Evolutionary conservation across 2,329 filamentous ascomycete species (phyloP).

Genomic region (Erysiphe pulchra): DNA sequence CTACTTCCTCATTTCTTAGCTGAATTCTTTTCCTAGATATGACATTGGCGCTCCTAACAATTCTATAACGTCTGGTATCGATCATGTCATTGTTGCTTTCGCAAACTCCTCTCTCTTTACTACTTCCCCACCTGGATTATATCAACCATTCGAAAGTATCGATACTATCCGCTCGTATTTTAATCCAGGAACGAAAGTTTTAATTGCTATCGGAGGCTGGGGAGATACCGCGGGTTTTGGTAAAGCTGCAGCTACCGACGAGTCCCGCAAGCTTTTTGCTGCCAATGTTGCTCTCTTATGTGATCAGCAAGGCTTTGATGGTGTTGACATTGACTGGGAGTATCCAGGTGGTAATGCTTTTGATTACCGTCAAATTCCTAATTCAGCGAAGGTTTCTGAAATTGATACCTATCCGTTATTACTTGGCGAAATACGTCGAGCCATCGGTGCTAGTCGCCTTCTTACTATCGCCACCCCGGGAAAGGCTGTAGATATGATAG

Average conservation of each 20-base stretch:
- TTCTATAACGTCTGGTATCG: constrained; percentile 4
- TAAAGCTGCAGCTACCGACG: constrained; percentile 23
- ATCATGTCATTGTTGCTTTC: constrained; percentile 6
- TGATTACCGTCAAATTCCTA: constrained; percentile 40
- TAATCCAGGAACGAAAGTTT: constrained; percentile 28
- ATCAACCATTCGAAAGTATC: constrained; percentile 5
- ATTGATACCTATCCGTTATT: constrained; percentile 37
- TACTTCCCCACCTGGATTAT: constrained; percentile 3
- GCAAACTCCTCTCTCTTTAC: constrained; percentile 5
- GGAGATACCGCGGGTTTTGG: constrained; percentile 40
- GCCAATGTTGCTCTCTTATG: constrained; percentile 38
- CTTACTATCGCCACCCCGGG: constrained; percentile 45
- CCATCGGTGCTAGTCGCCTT: constrained; percentile 28
- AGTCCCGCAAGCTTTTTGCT: constrained; percentile 30
- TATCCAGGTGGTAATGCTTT: constrained; percentile 32
- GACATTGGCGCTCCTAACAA: constrained; percentile 3
- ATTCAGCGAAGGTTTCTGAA: constrained; percentile 31
- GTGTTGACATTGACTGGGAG: constrained; percentile 26
- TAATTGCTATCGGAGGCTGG: constrained; percentile 69
- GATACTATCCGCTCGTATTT: constrained; percentile 14
- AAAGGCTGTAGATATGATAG: constrained; percentile 37
- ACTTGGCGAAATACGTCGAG: constrained; percentile 27
- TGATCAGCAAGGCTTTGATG: constrained; percentile 34
- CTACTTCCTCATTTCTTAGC: too few species aligned
- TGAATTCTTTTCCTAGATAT: neutral